Evolutionary conservation across 1,284 basidiomycete genomes (phyloP).

Genomic region (Puccinia novopanici): DNA sequence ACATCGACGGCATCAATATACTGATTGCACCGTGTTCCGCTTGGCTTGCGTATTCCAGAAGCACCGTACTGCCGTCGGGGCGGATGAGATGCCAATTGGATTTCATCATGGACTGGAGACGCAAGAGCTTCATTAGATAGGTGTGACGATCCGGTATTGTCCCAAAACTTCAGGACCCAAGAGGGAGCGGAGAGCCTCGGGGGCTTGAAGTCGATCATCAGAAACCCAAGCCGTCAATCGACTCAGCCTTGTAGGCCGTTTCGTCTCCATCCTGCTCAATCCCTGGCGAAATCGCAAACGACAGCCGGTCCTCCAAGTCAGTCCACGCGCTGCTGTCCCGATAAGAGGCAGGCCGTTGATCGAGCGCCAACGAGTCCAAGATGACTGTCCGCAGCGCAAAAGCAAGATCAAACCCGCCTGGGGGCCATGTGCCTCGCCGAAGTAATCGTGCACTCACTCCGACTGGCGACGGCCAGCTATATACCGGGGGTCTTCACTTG

Average conservation of each 20-base stretch:
- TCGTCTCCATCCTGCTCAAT: background rate
- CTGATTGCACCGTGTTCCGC: background rate
- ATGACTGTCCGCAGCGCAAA: constrained; percentile 45
- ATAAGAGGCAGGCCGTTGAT: background rate
- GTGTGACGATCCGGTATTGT: constrained; percentile 32
- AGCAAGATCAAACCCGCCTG: constrained; percentile 41
- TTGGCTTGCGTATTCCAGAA: background rate
- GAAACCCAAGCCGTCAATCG: constrained; percentile 41
- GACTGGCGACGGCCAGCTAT: background rate
- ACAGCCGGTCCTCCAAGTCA: constrained; percentile 42
- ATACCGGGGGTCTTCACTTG: background rate
- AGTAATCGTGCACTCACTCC: constrained; percentile 36
- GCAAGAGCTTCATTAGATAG: constrained; percentile 45
- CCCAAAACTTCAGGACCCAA: constrained; percentile 14
- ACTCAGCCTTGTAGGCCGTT: constrained; percentile 17
- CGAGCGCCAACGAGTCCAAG: constrained; percentile 36
- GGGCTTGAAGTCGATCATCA: constrained; percentile 47
- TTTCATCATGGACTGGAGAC: constrained; percentile 41
- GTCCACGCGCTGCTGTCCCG: background rate
- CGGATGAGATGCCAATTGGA: background rate
- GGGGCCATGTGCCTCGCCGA: constrained; percentile 32
- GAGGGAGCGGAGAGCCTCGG: constrained; percentile 24
- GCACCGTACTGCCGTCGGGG: background rate
- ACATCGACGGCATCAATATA: background rate
- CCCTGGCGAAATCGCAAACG: constrained; percentile 30